Evolutionary conservation across 805 yeast species (phyloP).

Genomic region (Metschnikowia santaceciliae): DNA sequence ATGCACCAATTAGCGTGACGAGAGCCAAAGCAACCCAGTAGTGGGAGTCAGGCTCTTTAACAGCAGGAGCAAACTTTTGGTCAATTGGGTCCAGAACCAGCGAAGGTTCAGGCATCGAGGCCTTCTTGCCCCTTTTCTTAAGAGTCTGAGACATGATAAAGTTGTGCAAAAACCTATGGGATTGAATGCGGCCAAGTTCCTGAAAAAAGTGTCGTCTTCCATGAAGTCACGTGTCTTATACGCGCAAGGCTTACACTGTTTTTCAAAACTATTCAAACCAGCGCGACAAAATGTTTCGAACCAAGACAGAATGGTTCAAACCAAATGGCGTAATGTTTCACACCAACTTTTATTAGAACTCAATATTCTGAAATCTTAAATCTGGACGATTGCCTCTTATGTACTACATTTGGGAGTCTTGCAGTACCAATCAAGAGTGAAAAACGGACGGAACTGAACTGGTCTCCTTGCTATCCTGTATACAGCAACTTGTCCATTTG

Average conservation of each 20-base stretch:
- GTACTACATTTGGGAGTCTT: no score
- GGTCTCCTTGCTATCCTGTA: no score
- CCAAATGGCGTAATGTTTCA: no score
- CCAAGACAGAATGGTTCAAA: no score
- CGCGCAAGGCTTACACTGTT: background rate
- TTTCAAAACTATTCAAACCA: no score
- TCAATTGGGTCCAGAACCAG: slow-evolving; percentile 4
- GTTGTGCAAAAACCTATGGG: background rate
- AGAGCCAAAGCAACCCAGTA: slow-evolving; percentile 33
- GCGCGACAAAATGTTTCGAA: no score
- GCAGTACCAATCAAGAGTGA: no score
- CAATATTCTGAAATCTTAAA: no score
- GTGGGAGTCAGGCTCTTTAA: slow-evolving; percentile 26
- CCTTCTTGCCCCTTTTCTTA: slow-evolving; percentile 27
- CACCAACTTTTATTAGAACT: no score
- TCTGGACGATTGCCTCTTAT: no score
- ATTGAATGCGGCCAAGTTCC: background rate
- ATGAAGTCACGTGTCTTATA: background rate
- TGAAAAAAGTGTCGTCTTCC: background rate
- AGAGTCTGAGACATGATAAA: slow-evolving; percentile 25
- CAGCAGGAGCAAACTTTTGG: background rate
- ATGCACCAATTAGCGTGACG: slow-evolving; percentile 42
- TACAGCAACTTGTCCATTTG: no score
- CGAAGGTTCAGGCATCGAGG: slow-evolving; percentile 7
- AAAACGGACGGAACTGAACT: no score